Percentiles rank a stretch among this genome's conserved stretches.
Evolutionary conservation across 495 filamentous ascomycete genomes (phyloP).

Genomic region (Podospora didyma): DNA sequence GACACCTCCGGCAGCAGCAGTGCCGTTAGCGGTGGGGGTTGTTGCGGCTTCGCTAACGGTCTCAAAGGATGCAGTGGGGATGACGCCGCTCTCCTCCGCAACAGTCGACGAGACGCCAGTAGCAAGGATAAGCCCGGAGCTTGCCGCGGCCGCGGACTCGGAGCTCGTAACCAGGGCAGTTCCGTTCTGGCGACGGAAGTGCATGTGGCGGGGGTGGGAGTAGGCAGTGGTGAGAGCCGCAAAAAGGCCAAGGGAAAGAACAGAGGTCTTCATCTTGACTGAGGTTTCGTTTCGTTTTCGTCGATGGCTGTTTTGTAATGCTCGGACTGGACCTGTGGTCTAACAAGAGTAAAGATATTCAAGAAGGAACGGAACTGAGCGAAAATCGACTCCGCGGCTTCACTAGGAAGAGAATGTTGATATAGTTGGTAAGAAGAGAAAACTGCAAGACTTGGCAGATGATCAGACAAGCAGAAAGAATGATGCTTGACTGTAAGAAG

Average conservation of each 20-base stretch:
- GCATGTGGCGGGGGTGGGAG: slow-evolving; percentile 39
- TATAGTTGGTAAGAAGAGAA: slow-evolving; percentile 26
- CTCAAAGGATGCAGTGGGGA: background rate
- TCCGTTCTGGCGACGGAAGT: slow-evolving; percentile 33
- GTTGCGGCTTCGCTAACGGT: slow-evolving; percentile 7
- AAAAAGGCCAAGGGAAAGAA: slow-evolving; percentile 41
- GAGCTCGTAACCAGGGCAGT: slow-evolving; percentile 33
- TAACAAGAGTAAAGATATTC: background rate
- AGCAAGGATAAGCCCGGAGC: slow-evolving; percentile 5
- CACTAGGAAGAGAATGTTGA: slow-evolving; percentile 27
- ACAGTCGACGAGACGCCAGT: background rate
- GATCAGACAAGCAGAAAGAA: slow-evolving; percentile 32
- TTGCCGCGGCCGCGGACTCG: slow-evolving; percentile 49
- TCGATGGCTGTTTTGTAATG: background rate
- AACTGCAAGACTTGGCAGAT: slow-evolving; percentile 26
- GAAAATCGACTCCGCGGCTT: slow-evolving; percentile 45
- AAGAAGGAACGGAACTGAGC: slow-evolving; percentile 27
- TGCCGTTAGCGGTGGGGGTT: slow-evolving; percentile 14
- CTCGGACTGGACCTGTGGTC: background rate
- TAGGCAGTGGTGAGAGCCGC: slow-evolving; percentile 39
- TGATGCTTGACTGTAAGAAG: slow-evolving; percentile 28
- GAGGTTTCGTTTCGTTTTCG: slow-evolving; percentile 11
- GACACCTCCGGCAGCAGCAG: slow-evolving; percentile 15
- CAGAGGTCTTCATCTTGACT: slow-evolving; percentile 45
- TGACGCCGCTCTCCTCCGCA: slow-evolving; percentile 4